Percentiles rank a stretch among this genome's conserved stretches.
Conservation (phyloP, 2,329 filamentous ascomycete species). For the Talaromyces sp. region DNA sequence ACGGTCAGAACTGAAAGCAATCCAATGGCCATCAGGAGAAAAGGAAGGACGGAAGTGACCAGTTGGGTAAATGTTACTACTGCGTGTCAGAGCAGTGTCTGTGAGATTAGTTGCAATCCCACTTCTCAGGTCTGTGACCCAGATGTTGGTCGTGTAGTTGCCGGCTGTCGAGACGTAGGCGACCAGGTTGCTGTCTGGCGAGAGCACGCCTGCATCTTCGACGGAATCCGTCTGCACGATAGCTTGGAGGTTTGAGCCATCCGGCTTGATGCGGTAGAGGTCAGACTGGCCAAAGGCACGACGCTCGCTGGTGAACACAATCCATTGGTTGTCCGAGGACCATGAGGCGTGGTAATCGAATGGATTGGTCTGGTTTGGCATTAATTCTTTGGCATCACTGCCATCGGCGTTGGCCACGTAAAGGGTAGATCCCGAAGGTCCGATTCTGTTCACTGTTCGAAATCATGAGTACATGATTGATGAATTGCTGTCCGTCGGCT, state of each 20-base stretch:
- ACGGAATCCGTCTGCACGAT: not conserved
- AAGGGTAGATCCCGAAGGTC: constrained; percentile 25
- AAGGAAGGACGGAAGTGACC: not conserved
- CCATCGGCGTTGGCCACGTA: constrained; percentile 41
- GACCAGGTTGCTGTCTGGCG: constrained; percentile 36
- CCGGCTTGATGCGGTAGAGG: constrained; percentile 36
- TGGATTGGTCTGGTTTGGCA: constrained; percentile 25
- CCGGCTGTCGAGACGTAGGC: constrained; percentile 42
- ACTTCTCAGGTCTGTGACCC: constrained; percentile 38
- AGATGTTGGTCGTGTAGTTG: constrained; percentile 38
- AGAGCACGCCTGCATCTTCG: constrained; percentile 29
- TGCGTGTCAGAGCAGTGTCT: no score
- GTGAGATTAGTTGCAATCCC: constrained; percentile 19
- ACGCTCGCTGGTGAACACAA: constrained; percentile 42
- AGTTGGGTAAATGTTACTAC: not conserved
- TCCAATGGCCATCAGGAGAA: not conserved
- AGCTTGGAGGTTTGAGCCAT: constrained; percentile 34
- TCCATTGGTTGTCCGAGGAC: constrained; percentile 39
- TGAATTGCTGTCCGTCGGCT: not conserved
- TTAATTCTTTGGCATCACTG: constrained; percentile 35
- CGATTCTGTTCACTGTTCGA: constrained; percentile 35
- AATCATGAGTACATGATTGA: not conserved
- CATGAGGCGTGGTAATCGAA: constrained; percentile 43
- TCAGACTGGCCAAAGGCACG: constrained; percentile 42
- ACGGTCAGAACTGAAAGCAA: constrained; percentile 42